Evolutionary conservation across 345 rosid genomes (phyloP), one percentile per base, ranked within the genome.

Genomic region (Rhodamnia argentea): DNA sequence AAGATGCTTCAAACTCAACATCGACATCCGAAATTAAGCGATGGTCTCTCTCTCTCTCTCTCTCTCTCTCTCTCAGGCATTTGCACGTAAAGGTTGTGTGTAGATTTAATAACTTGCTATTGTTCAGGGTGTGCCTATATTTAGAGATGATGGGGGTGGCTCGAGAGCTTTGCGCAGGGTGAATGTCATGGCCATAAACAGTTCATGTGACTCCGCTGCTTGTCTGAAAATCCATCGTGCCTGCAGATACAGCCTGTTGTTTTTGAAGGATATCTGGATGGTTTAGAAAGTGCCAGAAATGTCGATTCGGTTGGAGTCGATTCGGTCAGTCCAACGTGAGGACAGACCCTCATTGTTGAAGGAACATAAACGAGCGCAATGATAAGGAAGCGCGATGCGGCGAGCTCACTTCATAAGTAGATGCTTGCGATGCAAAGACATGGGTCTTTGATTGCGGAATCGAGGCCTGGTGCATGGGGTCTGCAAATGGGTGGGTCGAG

Each of bases 41-140:
- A 64, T 10, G 13, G 3, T 37, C 40, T 37, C 47, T 2, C 24
- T 64, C 44, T 40, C 75, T 29, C 75, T 29, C 37, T n/a, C 3
- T 27, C 54, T 12, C 53, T 52, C 53, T 52, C 54, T 52, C 55
- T 53, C 20, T 5, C 26, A 9, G 4, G 26, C 81, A 37, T 32
- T 37, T 70, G 47, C 47, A 2, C 26, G 26, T 70, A 1, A 18
- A 37, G 7, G 81, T 0, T 0, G 81, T 70, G 6, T 32, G 4
- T 18, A 26, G 81, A 9, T 70, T 18, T 32, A 37, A 0, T 4
- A 4, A 37, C 47, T 70, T 18, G 81, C 23, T 1, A 37, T 18
- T 22, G 47, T 37, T 70, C 0, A 0, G 40, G 26, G 81, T 1
- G 2, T 37, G 81, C 81, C 26, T 37, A 37, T 0, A 18, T 70